phyloP scores from a whole-genome alignment of 225 moss, liverwort and hornwort species.

The Rhytidiadelphus loreus region DNA sequence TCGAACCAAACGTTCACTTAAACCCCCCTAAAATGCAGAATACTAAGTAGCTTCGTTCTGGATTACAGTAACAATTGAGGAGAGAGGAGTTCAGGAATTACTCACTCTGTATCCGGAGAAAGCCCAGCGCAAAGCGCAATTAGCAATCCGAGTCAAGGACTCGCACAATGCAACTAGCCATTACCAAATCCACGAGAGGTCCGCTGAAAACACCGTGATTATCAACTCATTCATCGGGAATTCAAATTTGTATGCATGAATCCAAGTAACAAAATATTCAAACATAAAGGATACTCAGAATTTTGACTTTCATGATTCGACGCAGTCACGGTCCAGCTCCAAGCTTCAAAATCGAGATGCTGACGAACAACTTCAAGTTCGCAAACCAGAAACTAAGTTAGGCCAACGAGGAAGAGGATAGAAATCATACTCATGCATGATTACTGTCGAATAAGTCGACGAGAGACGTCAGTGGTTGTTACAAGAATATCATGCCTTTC shows the following conservation, averaged over 20 bases:
- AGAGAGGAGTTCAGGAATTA: not conserved
- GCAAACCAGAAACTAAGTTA: not conserved
- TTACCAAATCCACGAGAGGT: not conserved
- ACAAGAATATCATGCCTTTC: not conserved
- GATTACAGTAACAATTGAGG: not conserved
- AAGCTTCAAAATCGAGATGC: not conserved
- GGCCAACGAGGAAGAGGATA: not conserved
- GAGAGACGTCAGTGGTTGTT: not conserved
- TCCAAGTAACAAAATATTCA: not conserved
- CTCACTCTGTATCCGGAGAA: constrained; percentile 10
- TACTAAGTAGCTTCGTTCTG: not conserved
- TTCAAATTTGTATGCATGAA: not conserved
- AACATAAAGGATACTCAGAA: constrained; percentile 53
- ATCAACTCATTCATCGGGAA: not conserved
- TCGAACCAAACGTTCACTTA: not conserved
- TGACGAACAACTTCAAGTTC: not conserved
- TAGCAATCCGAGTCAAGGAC: not conserved
- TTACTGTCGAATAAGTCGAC: not conserved
- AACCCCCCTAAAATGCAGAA: not conserved
- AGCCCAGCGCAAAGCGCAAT: not conserved
- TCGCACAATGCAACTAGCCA: not conserved
- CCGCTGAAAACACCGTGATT: not conserved
- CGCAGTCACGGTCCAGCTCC: not conserved
- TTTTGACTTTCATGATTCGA: constrained; percentile 67
- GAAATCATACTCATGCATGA: not conserved